phyloP scores from a whole-genome alignment of 1,284 basidiomycete species.

The Ustilago crameri region DNA sequence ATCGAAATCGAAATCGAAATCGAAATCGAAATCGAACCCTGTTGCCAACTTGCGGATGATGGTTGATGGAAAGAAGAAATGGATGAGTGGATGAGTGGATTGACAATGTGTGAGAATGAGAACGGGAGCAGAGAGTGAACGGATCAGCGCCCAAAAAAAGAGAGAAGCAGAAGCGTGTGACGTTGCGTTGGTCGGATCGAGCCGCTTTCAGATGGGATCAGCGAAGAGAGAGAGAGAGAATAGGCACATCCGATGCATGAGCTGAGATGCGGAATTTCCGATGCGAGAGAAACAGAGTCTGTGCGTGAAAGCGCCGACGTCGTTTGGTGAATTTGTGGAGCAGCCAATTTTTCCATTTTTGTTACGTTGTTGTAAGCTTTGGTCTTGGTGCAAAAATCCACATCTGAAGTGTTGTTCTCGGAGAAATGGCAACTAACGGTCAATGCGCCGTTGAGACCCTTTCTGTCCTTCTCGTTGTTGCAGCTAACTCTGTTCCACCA shows the following conservation, averaged over 20 bases:
- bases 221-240: conserved; percentile 4
- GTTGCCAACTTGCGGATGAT: background rate
- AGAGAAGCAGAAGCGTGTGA: background rate
- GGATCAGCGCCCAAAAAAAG: background rate
- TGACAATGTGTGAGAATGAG: background rate
- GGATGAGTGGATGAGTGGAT: background rate
- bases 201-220: conserved; percentile 9
- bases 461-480: background rate
- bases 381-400: too few relatives aligned
- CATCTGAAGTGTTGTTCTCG: conserved; percentile 35
- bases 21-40: too few relatives aligned
- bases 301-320: conserved; percentile 30
- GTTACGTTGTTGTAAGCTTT: too few relatives aligned
- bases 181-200: background rate
- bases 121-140: background rate
- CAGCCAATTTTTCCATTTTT: background rate
- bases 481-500: background rate
- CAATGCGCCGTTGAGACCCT: background rate
- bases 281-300: conserved; percentile 7
- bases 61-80: background rate
- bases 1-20: background rate
- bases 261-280: conserved; percentile 1
- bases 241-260: background rate
- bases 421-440: background rate
- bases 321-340: background rate